Evolutionary conservation across 495 filamentous ascomycete species (phyloP), one percentile per base, ranked within the genome.

Genomic region (Pyrenula aspistea): DNA sequence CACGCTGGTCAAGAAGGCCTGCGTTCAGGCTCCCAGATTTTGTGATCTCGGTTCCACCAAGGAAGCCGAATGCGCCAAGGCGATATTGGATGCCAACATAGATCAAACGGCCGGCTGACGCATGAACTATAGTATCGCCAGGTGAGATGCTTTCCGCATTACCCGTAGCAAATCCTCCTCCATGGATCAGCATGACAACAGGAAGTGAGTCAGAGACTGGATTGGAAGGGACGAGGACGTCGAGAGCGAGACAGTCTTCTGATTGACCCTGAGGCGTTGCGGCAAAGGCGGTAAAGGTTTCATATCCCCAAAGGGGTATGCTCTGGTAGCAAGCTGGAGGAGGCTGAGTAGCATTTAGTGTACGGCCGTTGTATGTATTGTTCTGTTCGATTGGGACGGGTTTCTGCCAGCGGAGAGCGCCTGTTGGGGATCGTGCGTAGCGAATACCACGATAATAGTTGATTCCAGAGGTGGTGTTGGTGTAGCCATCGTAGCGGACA

Each of bases 1-100:
- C 66, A 0, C 71, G 67, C 64, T 82, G 79, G 55, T 83, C 80
- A 2, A 77, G 70, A 10, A 83, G 62, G 20, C 72, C 73, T 20
- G 50, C 50, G 50, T 52, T 52, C 8, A 8, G 50, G 31, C 8
- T 15, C 8, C 31, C 31, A 15, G 31, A 4, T 4, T 15, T 15
- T 4, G 31, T 15, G 31, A 42, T 42, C 31, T 4, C 31, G 31
- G 8, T 42, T 4, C 31, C 31, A 42, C 31, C 31, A 4, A 42
- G 31, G 31, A 42, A 42, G 31, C 31, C 31, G 31, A 42, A 42
- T 4, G 15, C 8, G 31, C 31, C 31, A 15, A 42, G 31, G 31
- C 31, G 31, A 15, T 42, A 42, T 42, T 42, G 31, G 8, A 42
- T 4, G 31, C 8, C 4, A 15, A 42, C 31, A 15, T 42, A 42